Evolutionary conservation across 1,139 yeast species (phyloP), one percentile per base, ranked within the genome.

Genomic region (Kodamaea sp.): DNA sequence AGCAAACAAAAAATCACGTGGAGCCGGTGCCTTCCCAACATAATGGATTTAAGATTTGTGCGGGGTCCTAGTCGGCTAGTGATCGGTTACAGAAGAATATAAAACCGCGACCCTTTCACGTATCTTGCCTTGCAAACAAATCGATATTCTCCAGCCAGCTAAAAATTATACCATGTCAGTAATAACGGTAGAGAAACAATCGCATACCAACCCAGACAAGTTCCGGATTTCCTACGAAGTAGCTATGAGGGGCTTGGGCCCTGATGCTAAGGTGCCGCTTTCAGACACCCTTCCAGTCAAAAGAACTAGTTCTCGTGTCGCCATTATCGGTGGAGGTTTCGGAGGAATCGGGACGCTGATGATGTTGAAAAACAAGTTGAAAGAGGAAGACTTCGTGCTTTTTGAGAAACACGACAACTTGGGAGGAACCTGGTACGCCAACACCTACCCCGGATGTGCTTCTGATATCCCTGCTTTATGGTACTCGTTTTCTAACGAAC

Each of bases 391-490:
- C 49, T 59, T 60, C 42, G 61, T 49, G 15, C 53, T 73, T 5
- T 71, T 67, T 41, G 80, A 74, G 39, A 66, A 66, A 41, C 75
- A 68, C 38, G 58, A 54, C 31, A 55, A 63, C 32, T 60, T 71
- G 39, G 80, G 80, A n/a, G 80, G 80, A 5, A 72, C 78, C 24
- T 74, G 80, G 80, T 67, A 63, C 50, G 74, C 76, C 32, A 74
- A 74, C 44, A 61, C 75, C 3, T 74, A 74, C 43, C 80, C 79
- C 3, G 79, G 78, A 5, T 73, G 76, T 48, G 79, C 78, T 24
- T 64, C 72, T 16, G 76, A 70, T 47, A 66, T 73, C 35, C 80
- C 79, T 4, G 73, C 75, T 2, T 48, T 70, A 22, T 74, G 76
- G 70, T 70, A 73, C 39, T 64, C 73, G 20, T 63, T 63, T 33